A percentile compares a stretch with the other conserved stretches of the same genome.
phyloP scores from a whole-genome alignment of 805 yeast species.

The Ogataea henricii region DNA sequence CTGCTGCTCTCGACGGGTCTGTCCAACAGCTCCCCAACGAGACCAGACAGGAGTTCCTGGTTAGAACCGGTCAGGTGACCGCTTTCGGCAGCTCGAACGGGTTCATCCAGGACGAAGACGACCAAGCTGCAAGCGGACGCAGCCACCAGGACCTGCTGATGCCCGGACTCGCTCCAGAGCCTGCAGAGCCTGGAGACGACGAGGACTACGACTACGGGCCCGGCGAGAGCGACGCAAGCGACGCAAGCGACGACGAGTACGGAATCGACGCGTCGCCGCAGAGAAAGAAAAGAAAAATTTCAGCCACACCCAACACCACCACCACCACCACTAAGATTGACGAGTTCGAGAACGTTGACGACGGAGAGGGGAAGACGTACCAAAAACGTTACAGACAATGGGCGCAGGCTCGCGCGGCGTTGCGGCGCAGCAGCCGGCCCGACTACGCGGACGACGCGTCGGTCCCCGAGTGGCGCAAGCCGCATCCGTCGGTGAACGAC shows the following conservation, averaged over 20 bases:
- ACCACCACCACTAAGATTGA: constrained; percentile 11
- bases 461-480: constrained; percentile 63
- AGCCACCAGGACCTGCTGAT: constrained; percentile 47
- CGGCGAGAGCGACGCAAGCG: background rate
- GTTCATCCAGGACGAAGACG: constrained; percentile 48
- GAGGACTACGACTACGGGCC: constrained; percentile 18
- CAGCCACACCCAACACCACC: too few species aligned
- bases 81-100: constrained; percentile 80
- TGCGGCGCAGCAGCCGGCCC: constrained; percentile 38
- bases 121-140: constrained; percentile 26
- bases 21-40: constrained; percentile 65
- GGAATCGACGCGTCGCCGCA: constrained; percentile 9
- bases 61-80: constrained; percentile 89
- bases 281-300: constrained; percentile 13
- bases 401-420: constrained; percentile 52
- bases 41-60: constrained; percentile 72
- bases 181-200: constrained; percentile 12
- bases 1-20: constrained; percentile 20
- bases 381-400: constrained; percentile 62
- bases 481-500: constrained; percentile 78
- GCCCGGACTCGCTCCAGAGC: constrained; percentile 47
- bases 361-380: constrained; percentile 74
- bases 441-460: constrained; percentile 30
- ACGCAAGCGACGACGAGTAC: background rate
- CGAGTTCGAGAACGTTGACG: constrained; percentile 60